A percentile compares a stretch with the other conserved stretches of the same genome.
phyloP scores from a whole-genome alignment of 805 yeast genomes.

The Candida glaebosa region DNA sequence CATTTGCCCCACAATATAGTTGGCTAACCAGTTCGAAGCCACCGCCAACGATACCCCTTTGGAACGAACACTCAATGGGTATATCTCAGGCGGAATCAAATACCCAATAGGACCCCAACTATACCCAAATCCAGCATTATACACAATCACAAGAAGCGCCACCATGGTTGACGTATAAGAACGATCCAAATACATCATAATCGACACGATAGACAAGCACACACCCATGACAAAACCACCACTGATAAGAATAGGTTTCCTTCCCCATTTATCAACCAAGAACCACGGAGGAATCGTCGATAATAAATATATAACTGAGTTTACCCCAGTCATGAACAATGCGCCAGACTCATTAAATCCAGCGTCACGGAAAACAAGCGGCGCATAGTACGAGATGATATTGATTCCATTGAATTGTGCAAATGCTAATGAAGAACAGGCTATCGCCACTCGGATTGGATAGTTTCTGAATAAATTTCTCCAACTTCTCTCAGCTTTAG shows the following conservation, averaged over 20 bases:
- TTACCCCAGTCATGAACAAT: slow-evolving; percentile 42
- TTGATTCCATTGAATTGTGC: slow-evolving; percentile 55
- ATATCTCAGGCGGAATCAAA: slow-evolving; percentile 42
- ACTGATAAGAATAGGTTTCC: slow-evolving; percentile 41
- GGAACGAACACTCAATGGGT: slow-evolving; percentile 39
- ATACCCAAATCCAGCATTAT: slow-evolving; percentile 43
- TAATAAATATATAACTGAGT: slow-evolving; percentile 34
- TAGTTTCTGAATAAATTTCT: slow-evolving; percentile 38
- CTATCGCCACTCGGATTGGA: slow-evolving; percentile 31
- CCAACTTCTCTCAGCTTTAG: slow-evolving; percentile 41
- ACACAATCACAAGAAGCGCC: slow-evolving; percentile 38
- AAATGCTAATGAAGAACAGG: slow-evolving; percentile 42
- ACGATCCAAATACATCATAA: slow-evolving; percentile 29
- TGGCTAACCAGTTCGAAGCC: slow-evolving; percentile 44
- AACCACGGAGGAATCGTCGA: slow-evolving; percentile 46
- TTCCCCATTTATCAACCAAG: slow-evolving; percentile 43
- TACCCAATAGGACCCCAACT: slow-evolving; percentile 48
- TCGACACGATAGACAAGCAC: slow-evolving; percentile 31
- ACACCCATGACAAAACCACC: slow-evolving; percentile 40
- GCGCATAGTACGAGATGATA: slow-evolving; percentile 56
- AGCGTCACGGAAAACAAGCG: slow-evolving; percentile 48
- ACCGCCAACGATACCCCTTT: slow-evolving; percentile 45
- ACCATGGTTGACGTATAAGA: slow-evolving; percentile 35
- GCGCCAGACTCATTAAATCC: slow-evolving; percentile 43
- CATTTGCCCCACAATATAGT: slow-evolving; percentile 43